Conservation (phyloP, 768 basidiomycete species). For the Pleurotus cornucopiae region DNA sequence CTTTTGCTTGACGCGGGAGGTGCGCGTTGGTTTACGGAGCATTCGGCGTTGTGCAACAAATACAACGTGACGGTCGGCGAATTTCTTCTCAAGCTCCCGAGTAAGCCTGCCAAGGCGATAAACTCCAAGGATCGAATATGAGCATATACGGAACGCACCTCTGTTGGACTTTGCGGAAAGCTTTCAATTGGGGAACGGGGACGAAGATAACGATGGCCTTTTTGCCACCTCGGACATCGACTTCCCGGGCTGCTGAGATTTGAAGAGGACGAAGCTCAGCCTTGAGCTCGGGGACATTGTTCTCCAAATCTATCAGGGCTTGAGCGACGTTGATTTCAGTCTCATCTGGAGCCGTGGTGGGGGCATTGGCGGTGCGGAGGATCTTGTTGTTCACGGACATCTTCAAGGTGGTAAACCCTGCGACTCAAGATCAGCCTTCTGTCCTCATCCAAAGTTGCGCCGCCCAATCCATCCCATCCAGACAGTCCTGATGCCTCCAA, state of each 20-base stretch:
- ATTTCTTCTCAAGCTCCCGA: constrained; percentile 99
- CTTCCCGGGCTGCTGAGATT: constrained; percentile 97
- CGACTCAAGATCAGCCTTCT: constrained; percentile 14
- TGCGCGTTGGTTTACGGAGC: constrained; percentile 95
- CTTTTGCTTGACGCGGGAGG: constrained; percentile 91
- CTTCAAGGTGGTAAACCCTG: constrained; percentile 29
- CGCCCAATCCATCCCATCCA: constrained; percentile 45
- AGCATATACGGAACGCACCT: constrained; percentile 50
- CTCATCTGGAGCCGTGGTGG: constrained; percentile 83
- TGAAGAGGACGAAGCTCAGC: constrained; percentile 91
- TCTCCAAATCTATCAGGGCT: constrained; percentile 95
- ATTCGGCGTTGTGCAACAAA: constrained; percentile 98
- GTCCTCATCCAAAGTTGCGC: constrained; percentile 43
- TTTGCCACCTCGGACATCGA: constrained; percentile 98
- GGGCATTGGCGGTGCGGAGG: constrained; percentile 93
- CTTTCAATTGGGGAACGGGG: constrained; percentile 95
- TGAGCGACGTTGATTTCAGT: constrained; percentile 90
- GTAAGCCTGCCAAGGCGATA: constrained; percentile 66
- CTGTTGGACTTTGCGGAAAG: constrained; percentile 97
- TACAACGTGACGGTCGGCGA: constrained; percentile 98
- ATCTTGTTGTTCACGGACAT: constrained; percentile 88
- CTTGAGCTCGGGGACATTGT: constrained; percentile 98
- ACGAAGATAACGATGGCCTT: constrained; percentile 99
- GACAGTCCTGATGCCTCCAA: constrained; percentile 30
- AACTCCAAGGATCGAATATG: constrained; percentile 7